These are phyloP conservation scores for Diaporthe australafricana DNA, from an alignment of 2,329 filamentous ascomycete species.

Conservation along the genomic window DNA sequence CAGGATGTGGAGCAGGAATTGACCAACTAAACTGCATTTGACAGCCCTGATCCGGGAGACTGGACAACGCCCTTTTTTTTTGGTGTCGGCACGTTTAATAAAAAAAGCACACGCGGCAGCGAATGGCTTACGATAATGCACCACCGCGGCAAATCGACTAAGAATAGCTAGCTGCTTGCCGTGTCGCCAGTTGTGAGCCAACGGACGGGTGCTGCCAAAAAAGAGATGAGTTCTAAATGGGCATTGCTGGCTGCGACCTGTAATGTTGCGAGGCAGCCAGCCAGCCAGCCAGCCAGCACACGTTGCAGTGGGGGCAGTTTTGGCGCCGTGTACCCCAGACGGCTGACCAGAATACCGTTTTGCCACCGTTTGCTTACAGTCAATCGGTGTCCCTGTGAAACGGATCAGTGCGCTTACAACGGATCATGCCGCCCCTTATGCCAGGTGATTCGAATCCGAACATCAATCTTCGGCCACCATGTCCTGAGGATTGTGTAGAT, in stretches of 20 bases:
- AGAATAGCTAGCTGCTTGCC: constrained; percentile 2
- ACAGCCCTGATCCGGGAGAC: neutral
- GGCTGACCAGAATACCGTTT: too few species aligned
- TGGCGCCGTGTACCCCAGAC: too few species aligned
- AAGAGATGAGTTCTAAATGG: neutral
- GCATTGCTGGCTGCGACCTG: neutral
- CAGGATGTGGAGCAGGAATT: neutral
- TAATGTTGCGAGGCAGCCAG: constrained; percentile 15
- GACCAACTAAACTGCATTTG: constrained; percentile 1
- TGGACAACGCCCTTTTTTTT: neutral
- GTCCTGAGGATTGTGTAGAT: too few species aligned
- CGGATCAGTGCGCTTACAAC: too few species aligned
- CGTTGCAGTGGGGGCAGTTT: too few species aligned
- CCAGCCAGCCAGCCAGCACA: neutral
- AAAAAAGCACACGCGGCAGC: neutral
- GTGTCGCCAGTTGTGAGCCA: too few species aligned
- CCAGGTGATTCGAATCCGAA: too few species aligned
- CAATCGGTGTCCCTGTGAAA: too few species aligned
- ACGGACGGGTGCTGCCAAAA: neutral
- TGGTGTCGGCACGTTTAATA: neutral
- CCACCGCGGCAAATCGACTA: neutral
- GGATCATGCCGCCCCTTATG: too few species aligned
- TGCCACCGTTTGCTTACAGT: too few species aligned
- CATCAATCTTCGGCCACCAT: too few species aligned
- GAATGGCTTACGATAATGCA: neutral